Base-by-base conservation (phyloP, 306 rosid genomes). In the Prunus armeniaca region DNA sequence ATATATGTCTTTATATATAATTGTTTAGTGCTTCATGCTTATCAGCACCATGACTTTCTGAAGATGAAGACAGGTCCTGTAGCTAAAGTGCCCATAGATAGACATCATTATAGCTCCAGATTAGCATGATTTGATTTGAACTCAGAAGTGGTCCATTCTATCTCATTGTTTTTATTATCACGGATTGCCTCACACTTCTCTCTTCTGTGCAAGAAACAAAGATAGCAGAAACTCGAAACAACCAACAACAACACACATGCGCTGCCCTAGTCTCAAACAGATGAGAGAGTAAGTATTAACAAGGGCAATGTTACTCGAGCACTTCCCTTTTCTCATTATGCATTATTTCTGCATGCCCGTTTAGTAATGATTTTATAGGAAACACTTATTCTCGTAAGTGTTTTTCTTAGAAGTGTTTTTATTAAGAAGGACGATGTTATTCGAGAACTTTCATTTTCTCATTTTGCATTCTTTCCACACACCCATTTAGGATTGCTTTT, bases 51-150 rank as follows among this genome's bases (percentile, higher is more conserved):
- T 68, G 65, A 51, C 75, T 77, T 60, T 73, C 6, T 60, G 15
- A 14, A 19, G 72, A 68, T 52, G 61, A 73, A 67, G 69, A 67
- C 71, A 41, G 47, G 27, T 58, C 51, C 27, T 58, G 51, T 30
- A 30, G 51, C 67, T 49, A 41, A 5, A 19, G 28, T 41, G 28
- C 65, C 52, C 15, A 28, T 45, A 14, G 66, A 28, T 45, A 14
- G 66, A 61, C 69, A 70, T 77, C 71, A 69, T 51, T 58, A 67
- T 74, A 38, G 38, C 64, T 73, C 51, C 79, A 62, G 73, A 82
- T 73, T 73, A 82, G 55, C 82, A 68, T 57, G 71, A 8, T 50
- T 78, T 65, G 71, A 8, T 50, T 78, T 68, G 45, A 17, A 49
- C 22, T 0, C 41, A 1, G 22, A 5, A 52, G 73, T 73, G 82